Conservation (phyloP, 306 rosid genomes). For the Trifolium subterraneum region DNA sequence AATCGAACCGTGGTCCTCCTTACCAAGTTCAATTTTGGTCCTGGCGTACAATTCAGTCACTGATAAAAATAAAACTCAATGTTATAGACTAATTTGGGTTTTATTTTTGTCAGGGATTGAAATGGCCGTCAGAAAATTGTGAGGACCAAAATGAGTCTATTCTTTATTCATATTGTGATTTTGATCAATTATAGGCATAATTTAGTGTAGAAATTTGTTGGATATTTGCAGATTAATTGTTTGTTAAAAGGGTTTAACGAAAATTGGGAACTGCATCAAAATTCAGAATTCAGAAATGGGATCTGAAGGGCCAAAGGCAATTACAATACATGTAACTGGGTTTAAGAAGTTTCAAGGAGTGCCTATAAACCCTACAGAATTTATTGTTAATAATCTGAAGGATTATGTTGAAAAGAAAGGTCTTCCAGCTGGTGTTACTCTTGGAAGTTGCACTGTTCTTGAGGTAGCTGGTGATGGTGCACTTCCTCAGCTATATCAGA, state of each 20-base stretch:
- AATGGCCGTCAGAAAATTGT: too few species aligned
- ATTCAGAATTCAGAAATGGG: conserved; percentile 68
- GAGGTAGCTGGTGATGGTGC: conserved; percentile 80
- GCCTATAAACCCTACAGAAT: conserved; percentile 77
- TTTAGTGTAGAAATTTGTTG: not conserved
- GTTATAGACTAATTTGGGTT: too few species aligned
- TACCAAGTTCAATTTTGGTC: too few species aligned
- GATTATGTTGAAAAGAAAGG: conserved; percentile 68
- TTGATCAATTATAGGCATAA: not conserved
- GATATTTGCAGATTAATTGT: not conserved
- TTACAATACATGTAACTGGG: conserved; percentile 82
- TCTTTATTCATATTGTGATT: too few species aligned
- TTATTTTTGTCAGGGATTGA: too few species aligned
- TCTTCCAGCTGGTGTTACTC: conserved; percentile 70
- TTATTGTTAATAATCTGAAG: conserved; percentile 64
- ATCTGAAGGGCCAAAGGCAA: conserved; percentile 75
- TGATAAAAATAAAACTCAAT: too few species aligned
- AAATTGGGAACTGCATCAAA: conserved; percentile 76
- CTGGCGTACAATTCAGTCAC: too few species aligned
- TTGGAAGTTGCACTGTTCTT: conserved; percentile 79
- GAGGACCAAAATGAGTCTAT: too few species aligned
- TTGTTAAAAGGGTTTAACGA: conserved; percentile 15
- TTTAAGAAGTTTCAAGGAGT: conserved; percentile 88
- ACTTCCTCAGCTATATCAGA: conserved; percentile 53
- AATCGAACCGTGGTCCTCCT: too few species aligned